Evolutionary conservation across 2,329 filamentous ascomycete species (phyloP).

Genomic region (Fusarium brachygibbosum): DNA sequence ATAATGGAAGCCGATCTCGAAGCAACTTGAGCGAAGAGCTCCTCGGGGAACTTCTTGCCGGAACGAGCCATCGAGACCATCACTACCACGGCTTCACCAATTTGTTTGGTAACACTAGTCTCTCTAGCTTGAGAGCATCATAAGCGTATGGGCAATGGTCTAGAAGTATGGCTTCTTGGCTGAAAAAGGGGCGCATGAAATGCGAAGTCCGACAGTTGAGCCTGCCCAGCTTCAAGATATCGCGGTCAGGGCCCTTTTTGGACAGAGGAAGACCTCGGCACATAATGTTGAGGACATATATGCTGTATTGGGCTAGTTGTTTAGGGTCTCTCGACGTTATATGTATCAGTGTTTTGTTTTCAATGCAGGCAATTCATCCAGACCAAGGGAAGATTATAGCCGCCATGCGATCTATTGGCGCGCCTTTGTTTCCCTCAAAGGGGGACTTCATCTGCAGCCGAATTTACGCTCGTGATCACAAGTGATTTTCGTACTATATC

Average conservation of each 20-base stretch:
- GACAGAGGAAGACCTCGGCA: constrained; percentile 7
- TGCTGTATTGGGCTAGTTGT: background rate
- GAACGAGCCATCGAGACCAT: constrained; percentile 12
- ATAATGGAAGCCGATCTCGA: background rate
- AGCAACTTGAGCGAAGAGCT: background rate
- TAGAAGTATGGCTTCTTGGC: constrained; percentile 18
- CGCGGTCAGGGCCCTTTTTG: background rate
- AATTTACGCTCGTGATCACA: background rate
- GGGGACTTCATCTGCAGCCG: background rate
- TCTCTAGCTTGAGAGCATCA: too few species aligned
- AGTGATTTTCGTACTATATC: background rate
- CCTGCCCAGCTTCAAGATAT: background rate
- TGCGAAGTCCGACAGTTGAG: background rate
- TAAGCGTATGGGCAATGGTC: background rate
- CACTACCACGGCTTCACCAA: constrained; percentile 1
- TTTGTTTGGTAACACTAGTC: background rate
- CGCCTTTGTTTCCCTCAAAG: background rate
- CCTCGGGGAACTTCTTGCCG: background rate
- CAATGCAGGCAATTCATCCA: background rate
- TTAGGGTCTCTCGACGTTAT: background rate
- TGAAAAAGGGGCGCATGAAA: constrained; percentile 22
- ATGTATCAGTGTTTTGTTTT: background rate
- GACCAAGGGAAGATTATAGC: background rate
- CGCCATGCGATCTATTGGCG: background rate
- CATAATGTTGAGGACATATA: constrained; percentile 6